These are phyloP conservation scores for Rhodotorula mucilaginosa DNA, from an alignment of 1,284 basidiomycete species.

Conservation along the genomic window DNA sequence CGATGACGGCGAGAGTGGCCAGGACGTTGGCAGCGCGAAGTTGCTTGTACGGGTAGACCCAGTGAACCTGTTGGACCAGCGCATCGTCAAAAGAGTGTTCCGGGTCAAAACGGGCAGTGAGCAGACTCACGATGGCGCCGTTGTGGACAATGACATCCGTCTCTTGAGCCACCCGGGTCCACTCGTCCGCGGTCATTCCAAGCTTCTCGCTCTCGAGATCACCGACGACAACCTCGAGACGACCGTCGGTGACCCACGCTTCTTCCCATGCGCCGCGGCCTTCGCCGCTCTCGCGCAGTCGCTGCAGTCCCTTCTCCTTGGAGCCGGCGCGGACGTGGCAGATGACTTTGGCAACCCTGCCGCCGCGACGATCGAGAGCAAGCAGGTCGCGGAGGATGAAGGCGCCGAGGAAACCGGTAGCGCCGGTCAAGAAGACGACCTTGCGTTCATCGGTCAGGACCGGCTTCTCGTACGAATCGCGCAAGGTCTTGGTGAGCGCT, in stretches of 20 bases:
- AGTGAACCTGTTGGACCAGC: conserved; percentile 69
- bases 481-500: conserved; percentile 61
- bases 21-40: conserved; percentile 88
- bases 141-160: conserved; percentile 90
- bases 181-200: conserved; percentile 66
- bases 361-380: conserved; percentile 48
- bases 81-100: too few species aligned
- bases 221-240: conserved; percentile 81
- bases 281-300: conserved; percentile 72
- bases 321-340: conserved; percentile 80
- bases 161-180: conserved; percentile 69
- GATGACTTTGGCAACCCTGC: conserved; percentile 77
- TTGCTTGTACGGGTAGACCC: conserved; percentile 97
- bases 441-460: conserved; percentile 57
- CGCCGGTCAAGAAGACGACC: conserved; percentile 86
- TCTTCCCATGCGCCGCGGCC: conserved; percentile 93
- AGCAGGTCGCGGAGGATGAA: conserved; percentile 86
- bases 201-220: conserved; percentile 77
- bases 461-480: conserved; percentile 60
- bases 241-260: conserved; percentile 68
- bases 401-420: conserved; percentile 94
- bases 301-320: conserved; percentile 62
- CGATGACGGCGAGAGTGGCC: conserved; percentile 77
- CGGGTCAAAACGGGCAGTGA: background rate
- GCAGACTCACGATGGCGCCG: conserved; percentile 75